Base-by-base conservation (phyloP, 2,329 filamentous ascomycete species). In the Cytospora schulzeri region DNA sequence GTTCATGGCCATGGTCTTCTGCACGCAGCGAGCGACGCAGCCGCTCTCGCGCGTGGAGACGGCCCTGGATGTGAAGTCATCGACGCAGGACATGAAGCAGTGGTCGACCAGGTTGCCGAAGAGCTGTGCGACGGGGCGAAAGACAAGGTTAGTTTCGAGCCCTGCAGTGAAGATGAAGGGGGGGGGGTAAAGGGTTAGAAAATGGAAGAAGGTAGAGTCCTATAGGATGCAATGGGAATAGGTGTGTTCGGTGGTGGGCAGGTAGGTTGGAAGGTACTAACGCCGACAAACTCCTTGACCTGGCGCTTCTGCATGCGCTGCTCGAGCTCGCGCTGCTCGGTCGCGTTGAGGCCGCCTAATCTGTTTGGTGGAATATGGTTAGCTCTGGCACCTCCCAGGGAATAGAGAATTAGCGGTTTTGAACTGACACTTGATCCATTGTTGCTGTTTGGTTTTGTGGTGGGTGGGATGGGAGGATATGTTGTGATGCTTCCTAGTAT, bases 241-340 rank as follows among this genome's bases (percentile, higher is more conserved):
- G 8, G 24, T 31, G 1, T n/a, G 19, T 6, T 45, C 17, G 5
- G 41, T 45, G 17, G n/a, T 48, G 4, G 45, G 11, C 14, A 5
- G n/a, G 41, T 50, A 45, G 45, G 24, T 26, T 17, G 5, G 50
- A 2, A 66, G 63, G 45, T 63, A 84, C 92, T 72, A 85, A 98
- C 95, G 73, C 88, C 91, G 90, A 98, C 97, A 77, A 99, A 98
- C 77, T 98, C 94, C 83, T 97, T 97, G 85, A 99, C 92, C 81
- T 99, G 95, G 81, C 95, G 96, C 81, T 91, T 91, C 83, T 98
- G 93, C 87, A 99, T 93, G 79, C 95, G 92, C 81, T 87, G 81
- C 80, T 96, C 90, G 76, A 99, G 91, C 85, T 95, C 92, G 81
- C 92, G 91, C 83, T 96, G 91, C 84, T 98, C 94, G 73, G 87